Conservation (phyloP, 371 early-diverging fungal species). For the Quaeritorhiza haematococci region DNA sequence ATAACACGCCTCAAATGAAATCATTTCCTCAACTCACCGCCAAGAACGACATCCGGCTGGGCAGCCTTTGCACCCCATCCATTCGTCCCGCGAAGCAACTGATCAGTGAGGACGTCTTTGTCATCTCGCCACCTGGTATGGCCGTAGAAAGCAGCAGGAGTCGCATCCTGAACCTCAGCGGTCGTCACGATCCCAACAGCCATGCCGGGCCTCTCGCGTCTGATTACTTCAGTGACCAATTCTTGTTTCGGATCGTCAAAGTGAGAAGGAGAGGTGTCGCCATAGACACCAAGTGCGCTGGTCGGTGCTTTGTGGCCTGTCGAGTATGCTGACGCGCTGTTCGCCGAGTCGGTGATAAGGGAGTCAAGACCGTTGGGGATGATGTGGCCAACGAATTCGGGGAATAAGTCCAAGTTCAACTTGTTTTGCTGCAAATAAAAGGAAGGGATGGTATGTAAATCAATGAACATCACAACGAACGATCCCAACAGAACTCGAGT, state of each 20-base stretch:
- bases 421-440: no score
- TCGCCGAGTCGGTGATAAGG: conserved; percentile 71
- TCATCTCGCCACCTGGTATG: conserved; percentile 58
- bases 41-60: conserved; percentile 64
- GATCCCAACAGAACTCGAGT: no score
- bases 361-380: conserved; percentile 67
- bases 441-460: no score
- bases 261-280: conserved; percentile 27
- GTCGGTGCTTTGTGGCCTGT: conserved; percentile 63
- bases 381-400: conserved; percentile 62
- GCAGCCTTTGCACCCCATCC: conserved; percentile 32
- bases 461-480: no score
- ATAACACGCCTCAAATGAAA: neutral
- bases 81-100: conserved; percentile 53
- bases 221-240: conserved; percentile 61
- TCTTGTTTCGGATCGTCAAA: conserved; percentile 28
- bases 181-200: conserved; percentile 70
- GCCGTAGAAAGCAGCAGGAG: conserved; percentile 63
- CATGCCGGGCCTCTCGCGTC: conserved; percentile 58
- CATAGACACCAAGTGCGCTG: conserved; percentile 60
- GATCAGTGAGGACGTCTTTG: conserved; percentile 56
- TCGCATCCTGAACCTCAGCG: conserved; percentile 66
- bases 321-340: conserved; percentile 66
- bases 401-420: no score
- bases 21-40: conserved; percentile 21